Conservation (phyloP, 768 basidiomycete genomes). For the Tulasnella sp. region DNA sequence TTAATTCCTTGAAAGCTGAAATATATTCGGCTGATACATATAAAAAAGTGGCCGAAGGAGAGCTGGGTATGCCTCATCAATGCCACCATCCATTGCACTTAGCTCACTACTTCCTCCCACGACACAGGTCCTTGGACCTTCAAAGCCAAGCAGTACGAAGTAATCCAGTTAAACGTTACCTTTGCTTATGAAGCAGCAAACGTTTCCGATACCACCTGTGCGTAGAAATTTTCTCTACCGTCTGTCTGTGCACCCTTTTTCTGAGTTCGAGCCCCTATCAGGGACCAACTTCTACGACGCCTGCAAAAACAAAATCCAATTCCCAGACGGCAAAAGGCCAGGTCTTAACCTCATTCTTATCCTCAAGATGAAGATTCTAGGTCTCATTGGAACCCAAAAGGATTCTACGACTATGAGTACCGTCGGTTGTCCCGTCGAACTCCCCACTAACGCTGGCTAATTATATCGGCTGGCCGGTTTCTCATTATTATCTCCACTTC, state of each 20-base stretch:
- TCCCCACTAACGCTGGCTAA: slow-evolving; percentile 27
- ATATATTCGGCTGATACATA: slow-evolving; percentile 58
- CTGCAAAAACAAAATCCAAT: slow-evolving; percentile 49
- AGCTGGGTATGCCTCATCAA: slow-evolving; percentile 31
- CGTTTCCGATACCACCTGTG: slow-evolving; percentile 72
- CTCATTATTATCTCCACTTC: too few relatives aligned
- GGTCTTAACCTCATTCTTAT: slow-evolving; percentile 59
- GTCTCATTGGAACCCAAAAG: slow-evolving; percentile 41
- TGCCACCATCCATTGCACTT: too few relatives aligned
- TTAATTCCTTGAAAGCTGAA: slow-evolving; percentile 50
- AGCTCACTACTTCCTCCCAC: background rate
- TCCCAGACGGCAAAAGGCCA: slow-evolving; percentile 39
- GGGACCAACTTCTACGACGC: slow-evolving; percentile 66
- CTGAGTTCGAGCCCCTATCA: slow-evolving; percentile 22
- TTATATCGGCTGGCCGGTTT: background rate
- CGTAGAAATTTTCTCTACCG: slow-evolving; percentile 19
- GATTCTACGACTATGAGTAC: slow-evolving; percentile 45
- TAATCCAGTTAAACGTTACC: slow-evolving; percentile 60
- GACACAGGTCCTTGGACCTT: slow-evolving; percentile 32
- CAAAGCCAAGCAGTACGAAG: slow-evolving; percentile 51
- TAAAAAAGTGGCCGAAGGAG: slow-evolving; percentile 54
- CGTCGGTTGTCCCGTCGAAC: slow-evolving; percentile 58
- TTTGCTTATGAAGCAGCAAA: slow-evolving; percentile 76
- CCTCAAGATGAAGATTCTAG: slow-evolving; percentile 54
- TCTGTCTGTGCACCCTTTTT: slow-evolving; percentile 9